Evolutionary conservation across 2,329 filamentous ascomycete species (phyloP), one percentile per base, ranked within the genome.

Genomic region (Curvularia lunata): DNA sequence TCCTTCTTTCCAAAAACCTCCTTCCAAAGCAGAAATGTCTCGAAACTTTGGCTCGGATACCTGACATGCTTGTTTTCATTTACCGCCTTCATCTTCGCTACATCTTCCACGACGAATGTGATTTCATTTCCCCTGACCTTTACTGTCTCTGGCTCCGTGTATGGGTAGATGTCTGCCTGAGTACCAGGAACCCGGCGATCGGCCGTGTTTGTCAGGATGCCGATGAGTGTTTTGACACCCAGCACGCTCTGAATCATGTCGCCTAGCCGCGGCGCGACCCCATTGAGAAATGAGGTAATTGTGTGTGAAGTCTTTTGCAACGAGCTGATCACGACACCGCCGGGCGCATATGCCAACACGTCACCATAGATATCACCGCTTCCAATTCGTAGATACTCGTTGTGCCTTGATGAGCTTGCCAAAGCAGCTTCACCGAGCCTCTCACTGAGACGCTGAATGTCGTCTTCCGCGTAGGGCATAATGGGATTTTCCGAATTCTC

Each of bases 361-460:
- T 71, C 58, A 51, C 67, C 66, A 58, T 75, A 75, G 9, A 76
- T 65, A 13, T 77, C 75, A 12, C 75, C 75, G 28, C 66, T 72
- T 2, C 75, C 75, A 1, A 65, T 69, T 2, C 49, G 52, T 1
- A 58, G 46, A 8, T 50, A 34, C 2, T 16, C 16, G 4, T 25
- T 16, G 1, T 18, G 8, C 8, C 7, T 32, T 0, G 38, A 38
- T 5, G 42, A 27, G 3, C 40, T 6, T 7, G 32, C 16, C 9
- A 25, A 7, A 1, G 19, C 40, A 1, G 64, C 64, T 23, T 28
- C 48, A 1, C 59, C 65, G 21, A 73, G 61, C 13, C 58, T 54
- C 2, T 38, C 34, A 12, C 49, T 64, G 7, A 68, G 58, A 16
- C 43, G 45, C 1, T 56, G 32, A 19, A 75, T 70, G 19, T 7